These are phyloP conservation scores for Fusarium subtropicale DNA, from an alignment of 2,329 filamentous ascomycete genomes.

Conservation along the genomic window DNA sequence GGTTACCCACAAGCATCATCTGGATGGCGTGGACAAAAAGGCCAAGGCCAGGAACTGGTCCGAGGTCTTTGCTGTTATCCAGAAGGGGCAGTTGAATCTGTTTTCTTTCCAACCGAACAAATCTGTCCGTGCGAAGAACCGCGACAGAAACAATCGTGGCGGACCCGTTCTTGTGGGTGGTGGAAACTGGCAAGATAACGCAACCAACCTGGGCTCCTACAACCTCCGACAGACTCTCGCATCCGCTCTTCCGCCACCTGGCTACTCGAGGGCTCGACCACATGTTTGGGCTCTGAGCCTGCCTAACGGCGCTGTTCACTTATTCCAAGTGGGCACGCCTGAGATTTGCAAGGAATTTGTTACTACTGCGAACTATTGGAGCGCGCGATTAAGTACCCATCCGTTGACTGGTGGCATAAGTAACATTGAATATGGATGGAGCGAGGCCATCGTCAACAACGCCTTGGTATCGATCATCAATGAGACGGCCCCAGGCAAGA, in stretches of 20 bases:
- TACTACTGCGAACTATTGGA: conserved; percentile 96
- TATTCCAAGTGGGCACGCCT: conserved; percentile 97
- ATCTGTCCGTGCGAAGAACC: conserved; percentile 75
- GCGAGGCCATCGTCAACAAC: conserved; percentile 80
- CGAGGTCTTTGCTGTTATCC: conserved; percentile 95
- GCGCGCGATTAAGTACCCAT: conserved; percentile 91
- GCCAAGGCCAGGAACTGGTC: conserved; percentile 95
- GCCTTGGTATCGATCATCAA: conserved; percentile 65
- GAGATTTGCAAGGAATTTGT: conserved; percentile 97
- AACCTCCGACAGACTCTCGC: conserved; percentile 91
- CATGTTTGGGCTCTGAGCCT: conserved; percentile 95
- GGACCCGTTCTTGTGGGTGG: conserved; percentile 81
- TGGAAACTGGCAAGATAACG: conserved; percentile 98
- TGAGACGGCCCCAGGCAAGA: conserved; percentile 55
- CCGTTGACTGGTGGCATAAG: conserved; percentile 92
- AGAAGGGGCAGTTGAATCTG: conserved; percentile 92
- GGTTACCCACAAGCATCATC: conserved; percentile 94
- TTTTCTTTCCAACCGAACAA: conserved; percentile 93
- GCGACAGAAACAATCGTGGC: conserved; percentile 62
- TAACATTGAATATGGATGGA: conserved; percentile 98
- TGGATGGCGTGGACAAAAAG: conserved; percentile 90
- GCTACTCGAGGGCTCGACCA: conserved; percentile 89
- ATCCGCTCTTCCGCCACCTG: conserved; percentile 87
- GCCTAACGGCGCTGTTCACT: conserved; percentile 91
- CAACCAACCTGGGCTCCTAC: conserved; percentile 88